Evolutionary conservation across 169 alveolate genomes (phyloP).

Genomic region (Babesia microti): DNA sequence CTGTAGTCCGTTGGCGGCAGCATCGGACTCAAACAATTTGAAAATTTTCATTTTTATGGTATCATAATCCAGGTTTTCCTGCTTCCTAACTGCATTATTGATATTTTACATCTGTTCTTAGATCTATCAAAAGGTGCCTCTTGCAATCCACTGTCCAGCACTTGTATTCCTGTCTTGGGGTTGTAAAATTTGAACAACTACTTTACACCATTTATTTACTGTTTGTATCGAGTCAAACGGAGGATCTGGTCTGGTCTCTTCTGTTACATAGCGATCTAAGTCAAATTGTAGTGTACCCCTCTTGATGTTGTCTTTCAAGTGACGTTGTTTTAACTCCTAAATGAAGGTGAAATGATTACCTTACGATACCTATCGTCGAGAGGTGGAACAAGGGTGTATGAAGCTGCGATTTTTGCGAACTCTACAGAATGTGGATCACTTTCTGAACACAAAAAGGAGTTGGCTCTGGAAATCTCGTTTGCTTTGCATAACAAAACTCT

Average conservation of each 20-base stretch:
- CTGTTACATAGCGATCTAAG: slow-evolving; percentile 33
- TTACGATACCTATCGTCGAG: slow-evolving; percentile 19
- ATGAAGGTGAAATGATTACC: slow-evolving; percentile 4
- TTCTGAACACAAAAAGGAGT: slow-evolving; percentile 25
- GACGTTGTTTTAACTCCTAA: slow-evolving; percentile 42
- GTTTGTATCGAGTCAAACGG: slow-evolving; percentile 24
- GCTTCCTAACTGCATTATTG: slow-evolving; percentile 11
- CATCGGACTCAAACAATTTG: slow-evolving; percentile 41
- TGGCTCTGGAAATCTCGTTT: slow-evolving; percentile 25
- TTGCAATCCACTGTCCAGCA: slow-evolving; percentile 4
- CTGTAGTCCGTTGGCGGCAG: slow-evolving; percentile 42
- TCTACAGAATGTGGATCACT: slow-evolving; percentile 6
- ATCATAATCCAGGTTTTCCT: slow-evolving; percentile 31
- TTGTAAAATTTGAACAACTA: slow-evolving; percentile 45
- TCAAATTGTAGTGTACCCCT: slow-evolving; percentile 16
- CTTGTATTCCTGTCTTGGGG: slow-evolving; percentile 8
- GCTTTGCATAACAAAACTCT: slow-evolving; percentile 18
- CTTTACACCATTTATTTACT: slow-evolving; percentile 3
- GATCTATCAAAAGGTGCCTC: slow-evolving; percentile 33
- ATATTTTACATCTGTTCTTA: slow-evolving; percentile 19
- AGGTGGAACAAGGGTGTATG: slow-evolving; percentile 34
- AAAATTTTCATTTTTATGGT: slow-evolving; percentile 40
- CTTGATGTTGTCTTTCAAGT: slow-evolving; percentile 17
- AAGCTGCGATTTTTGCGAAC: slow-evolving; percentile 27
- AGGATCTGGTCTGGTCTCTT: slow-evolving; percentile 26